Base-by-base conservation (phyloP, 352 stramenopile genomes). In the Pythium myriotylum region DNA sequence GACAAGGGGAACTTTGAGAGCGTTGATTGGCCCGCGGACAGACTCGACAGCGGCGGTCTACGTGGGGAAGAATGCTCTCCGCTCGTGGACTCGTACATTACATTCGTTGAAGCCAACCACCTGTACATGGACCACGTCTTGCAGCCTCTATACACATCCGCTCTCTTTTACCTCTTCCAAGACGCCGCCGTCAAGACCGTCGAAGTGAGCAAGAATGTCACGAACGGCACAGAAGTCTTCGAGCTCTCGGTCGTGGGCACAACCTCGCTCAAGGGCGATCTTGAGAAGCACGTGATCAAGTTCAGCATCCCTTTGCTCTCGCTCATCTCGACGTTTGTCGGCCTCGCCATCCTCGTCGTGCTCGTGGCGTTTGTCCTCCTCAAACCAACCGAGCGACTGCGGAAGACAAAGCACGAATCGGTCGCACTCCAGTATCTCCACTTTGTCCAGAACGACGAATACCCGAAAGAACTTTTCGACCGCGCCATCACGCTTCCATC, bases 311-410 rank as follows among this genome's bases (percentile, higher is more conserved):
- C 63, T 2, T 20, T 76, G 0, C 68, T 54, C 27, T 81, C 75
- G 7, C 55, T 72, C 1, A 65, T 81, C 45, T 74, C 74, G 14
- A 82, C 77, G 10, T 79, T 77, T 37, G 55, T 73, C 14, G 77
- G 74, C 4, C 64, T 82, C 0, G 59, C n/a, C 5, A 39, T 83
- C 0, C 35, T 87, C 2, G 35, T 81, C 22, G 24, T 72, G 9
- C 56, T 79, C 14, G 52, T 53, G 1, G 62, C 62, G 26, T 6
- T 79, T 0, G 56, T 73, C 17, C 24, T 84, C 16, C 9, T 71
- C 14, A 69, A 65, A 3, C 75, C 77, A 0, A 58, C 62, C 2
- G 68, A 83, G 2, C 68, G 71, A 17, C 42, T 84, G 22, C 68
- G 65, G 50, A 68, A 50, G 16, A 69, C 70, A 0, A 47, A 67